phyloP scores from a whole-genome alignment of 2,329 filamentous ascomycete genomes.

The Bimuria novae-zelandiae region DNA sequence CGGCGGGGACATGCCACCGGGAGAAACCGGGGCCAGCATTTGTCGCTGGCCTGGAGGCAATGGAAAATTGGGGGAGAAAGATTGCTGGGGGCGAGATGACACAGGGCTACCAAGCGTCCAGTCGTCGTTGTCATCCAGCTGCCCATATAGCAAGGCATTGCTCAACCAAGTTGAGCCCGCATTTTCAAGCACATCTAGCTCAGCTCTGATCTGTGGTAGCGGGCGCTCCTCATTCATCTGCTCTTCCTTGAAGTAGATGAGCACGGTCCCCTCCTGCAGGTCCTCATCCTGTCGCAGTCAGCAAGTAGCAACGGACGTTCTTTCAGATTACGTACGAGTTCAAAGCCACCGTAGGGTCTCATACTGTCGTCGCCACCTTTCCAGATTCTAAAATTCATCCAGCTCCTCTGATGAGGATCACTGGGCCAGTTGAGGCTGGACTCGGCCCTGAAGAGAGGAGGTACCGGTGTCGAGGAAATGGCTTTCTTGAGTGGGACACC shows the following conservation, averaged over 20 bases:
- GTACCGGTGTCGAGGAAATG: constrained; percentile 17
- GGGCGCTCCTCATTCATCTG: constrained; percentile 42
- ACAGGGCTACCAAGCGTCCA: constrained; percentile 33
- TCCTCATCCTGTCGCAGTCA: constrained; percentile 42
- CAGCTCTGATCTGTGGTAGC: constrained; percentile 41
- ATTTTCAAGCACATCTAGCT: constrained; percentile 41
- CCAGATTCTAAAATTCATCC: constrained; percentile 46
- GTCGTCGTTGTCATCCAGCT: constrained; percentile 40
- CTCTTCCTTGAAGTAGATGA: constrained; percentile 48
- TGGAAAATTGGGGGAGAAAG: constrained; percentile 21
- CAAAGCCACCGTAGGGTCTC: constrained; percentile 44
- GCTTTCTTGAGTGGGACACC: constrained; percentile 44
- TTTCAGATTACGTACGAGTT: constrained; percentile 32
- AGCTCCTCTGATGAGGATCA: constrained; percentile 31
- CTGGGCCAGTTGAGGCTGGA: constrained; percentile 26
- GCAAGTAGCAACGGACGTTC: neutral
- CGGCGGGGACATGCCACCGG: constrained; percentile 31
- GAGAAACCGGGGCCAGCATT: constrained; percentile 33
- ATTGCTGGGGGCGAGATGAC: constrained; percentile 19
- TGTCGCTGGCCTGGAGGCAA: constrained; percentile 21
- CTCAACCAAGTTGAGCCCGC: constrained; percentile 45
- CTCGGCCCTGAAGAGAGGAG: constrained; percentile 29
- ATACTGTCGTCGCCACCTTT: constrained; percentile 34
- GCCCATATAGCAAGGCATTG: constrained; percentile 42
- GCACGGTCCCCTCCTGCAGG: constrained; percentile 45